Base-by-base conservation (phyloP, 768 basidiomycete species). In the Lentinus tigrinus region DNA sequence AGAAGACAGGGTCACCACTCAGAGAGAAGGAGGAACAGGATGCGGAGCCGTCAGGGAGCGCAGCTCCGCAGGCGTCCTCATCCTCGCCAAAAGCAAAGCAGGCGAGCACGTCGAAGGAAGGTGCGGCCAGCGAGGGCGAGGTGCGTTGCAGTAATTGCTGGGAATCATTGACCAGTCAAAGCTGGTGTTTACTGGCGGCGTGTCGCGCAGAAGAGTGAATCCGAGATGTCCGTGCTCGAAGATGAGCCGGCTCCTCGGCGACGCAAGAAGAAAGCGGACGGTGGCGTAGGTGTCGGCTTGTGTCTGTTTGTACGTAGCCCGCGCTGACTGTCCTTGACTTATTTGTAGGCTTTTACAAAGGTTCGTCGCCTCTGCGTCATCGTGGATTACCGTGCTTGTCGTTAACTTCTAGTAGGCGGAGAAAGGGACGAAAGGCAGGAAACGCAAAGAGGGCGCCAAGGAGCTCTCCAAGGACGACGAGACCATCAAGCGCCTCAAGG, bases 401-500 rank as follows among this genome's bases (percentile, higher is more conserved):
- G 27, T 27, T 56, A 19, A 54, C 26, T 23, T 38, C 9, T 26
- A 50, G 24, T n/a, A 50, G 19, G 13, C 38, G 3, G 39, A 50
- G 56, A 65, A 55, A 23, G 28, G 19, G 63, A 67, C 56, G 68
- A 70, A 63, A 67, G 77, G 58, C 57, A 70, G 54, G 64, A 67
- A 50, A 52, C 74, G 52, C 72, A 74, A 69, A 50, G 62, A 60
- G 34, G 40, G 64, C 5, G 39, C 57, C 0, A 65, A 73, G 34
- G 65, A 62, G 3, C 56, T 73, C 46, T 74, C 74, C 3, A 87
- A 86, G 67, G 85, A 89, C 42, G 91, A 92, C 61, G 88, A 86
- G 67, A 84, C 78, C 1, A 83, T 93, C 60, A 90, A 88, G 67
- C 81, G 78, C 44, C 77, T 92, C 17, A 93, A 93, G 80, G 91